Conservation (phyloP, 495 filamentous ascomycete genomes). For the Penicillium flavigenum region DNA sequence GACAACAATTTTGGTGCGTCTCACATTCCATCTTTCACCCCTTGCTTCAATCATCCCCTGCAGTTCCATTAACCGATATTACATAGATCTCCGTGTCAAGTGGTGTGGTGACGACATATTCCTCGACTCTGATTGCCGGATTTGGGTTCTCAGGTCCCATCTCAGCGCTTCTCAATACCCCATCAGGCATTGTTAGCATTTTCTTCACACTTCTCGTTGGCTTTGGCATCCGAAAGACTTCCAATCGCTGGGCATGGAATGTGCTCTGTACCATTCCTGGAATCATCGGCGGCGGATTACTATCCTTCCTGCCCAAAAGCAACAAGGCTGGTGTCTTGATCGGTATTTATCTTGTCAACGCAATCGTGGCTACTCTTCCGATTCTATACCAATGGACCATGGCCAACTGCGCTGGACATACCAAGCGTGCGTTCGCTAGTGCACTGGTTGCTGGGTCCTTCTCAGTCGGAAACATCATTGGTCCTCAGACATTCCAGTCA, state of each 20-base stretch:
- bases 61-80: background rate
- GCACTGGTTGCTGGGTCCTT: slow-evolving; percentile 59
- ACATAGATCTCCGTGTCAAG: slow-evolving; percentile 51
- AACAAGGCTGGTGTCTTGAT: slow-evolving; percentile 54
- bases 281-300: slow-evolving; percentile 56
- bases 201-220: slow-evolving; percentile 55
- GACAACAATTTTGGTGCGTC: slow-evolving; percentile 34
- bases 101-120: slow-evolving; percentile 63
- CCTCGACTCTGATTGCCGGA: slow-evolving; percentile 55
- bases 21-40: background rate
- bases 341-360: slow-evolving; percentile 65
- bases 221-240: slow-evolving; percentile 40
- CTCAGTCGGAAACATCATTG: slow-evolving; percentile 64
- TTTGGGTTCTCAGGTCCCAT: slow-evolving; percentile 54
- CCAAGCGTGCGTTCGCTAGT: slow-evolving; percentile 53
- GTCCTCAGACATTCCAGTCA: slow-evolving; percentile 63
- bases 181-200: slow-evolving; percentile 60
- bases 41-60: background rate
- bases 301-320: slow-evolving; percentile 55
- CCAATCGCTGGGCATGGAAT: slow-evolving; percentile 53
- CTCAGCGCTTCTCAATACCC: slow-evolving; percentile 63
- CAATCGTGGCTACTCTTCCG: slow-evolving; percentile 42
- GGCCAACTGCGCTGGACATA: slow-evolving; percentile 50
- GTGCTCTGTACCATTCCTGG: slow-evolving; percentile 44
- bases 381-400: slow-evolving; percentile 51